These are phyloP conservation scores for Phytopythium vexans DNA, from an alignment of 352 stramenopile species.

Conservation along the genomic window DNA sequence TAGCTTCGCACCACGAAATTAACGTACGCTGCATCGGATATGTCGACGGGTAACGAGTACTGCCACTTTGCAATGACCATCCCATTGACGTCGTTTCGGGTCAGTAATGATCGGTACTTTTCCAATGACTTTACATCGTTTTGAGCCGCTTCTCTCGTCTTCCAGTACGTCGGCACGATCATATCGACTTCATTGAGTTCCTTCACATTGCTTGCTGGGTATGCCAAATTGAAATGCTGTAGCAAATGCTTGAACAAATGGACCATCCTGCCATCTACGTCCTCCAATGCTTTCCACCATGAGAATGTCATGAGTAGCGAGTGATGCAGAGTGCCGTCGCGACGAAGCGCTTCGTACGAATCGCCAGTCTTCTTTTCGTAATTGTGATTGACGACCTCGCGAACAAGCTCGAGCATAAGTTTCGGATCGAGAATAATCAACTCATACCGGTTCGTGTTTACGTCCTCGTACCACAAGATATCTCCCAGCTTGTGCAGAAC, in stretches of 20 bases:
- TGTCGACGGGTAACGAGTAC: slow-evolving; percentile 10
- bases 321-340: slow-evolving; percentile 7
- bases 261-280: background rate
- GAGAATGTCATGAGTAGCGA: slow-evolving; percentile 6
- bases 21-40: slow-evolving; percentile 10
- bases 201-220: slow-evolving; percentile 1
- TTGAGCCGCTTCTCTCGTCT: slow-evolving; percentile 1
- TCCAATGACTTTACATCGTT: slow-evolving; percentile 1
- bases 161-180: slow-evolving; percentile 16
- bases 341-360: slow-evolving; percentile 4
- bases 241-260: slow-evolving; percentile 13
- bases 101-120: slow-evolving; percentile 1
- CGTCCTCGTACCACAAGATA: slow-evolving; percentile 16
- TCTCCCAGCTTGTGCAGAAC: slow-evolving; percentile 11
- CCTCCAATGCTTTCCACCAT: slow-evolving; percentile 1
- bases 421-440: slow-evolving; percentile 8
- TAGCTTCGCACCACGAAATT: slow-evolving; percentile 14
- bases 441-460: background rate
- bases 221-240: slow-evolving; percentile 10
- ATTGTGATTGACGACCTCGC: slow-evolving; percentile 15
- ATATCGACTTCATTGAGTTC: slow-evolving; percentile 4
- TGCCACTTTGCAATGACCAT: slow-evolving; percentile 8
- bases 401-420: slow-evolving; percentile 15
- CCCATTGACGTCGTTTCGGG: background rate
- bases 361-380: background rate